A percentile compares a stretch with the other conserved stretches of the same genome.
Evolutionary conservation across 306 rosid species (phyloP).

Genomic region (Rosa rugosa): DNA sequence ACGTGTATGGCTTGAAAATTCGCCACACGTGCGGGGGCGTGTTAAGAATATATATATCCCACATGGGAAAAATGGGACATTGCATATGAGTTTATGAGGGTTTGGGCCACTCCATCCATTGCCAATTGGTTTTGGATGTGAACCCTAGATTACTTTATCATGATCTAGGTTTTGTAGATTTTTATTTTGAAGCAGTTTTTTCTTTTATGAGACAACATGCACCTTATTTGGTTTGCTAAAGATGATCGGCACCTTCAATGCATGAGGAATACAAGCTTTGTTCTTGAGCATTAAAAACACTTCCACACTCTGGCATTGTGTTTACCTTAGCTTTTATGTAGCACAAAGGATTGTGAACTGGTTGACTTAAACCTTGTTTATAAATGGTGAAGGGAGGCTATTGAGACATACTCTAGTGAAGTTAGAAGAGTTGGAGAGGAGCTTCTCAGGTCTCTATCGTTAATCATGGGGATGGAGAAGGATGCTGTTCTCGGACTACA

Average conservation of each 20-base stretch:
- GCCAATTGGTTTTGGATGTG: no score
- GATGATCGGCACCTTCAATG: not conserved
- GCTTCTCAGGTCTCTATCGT: constrained; percentile 31
- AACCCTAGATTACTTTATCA: no score
- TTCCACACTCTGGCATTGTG: not conserved
- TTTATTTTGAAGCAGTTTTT: not conserved
- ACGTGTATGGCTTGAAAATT: no score
- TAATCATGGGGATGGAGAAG: constrained; percentile 36
- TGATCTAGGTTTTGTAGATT: not conserved
- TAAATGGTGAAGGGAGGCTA: constrained; percentile 30
- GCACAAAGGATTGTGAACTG: not conserved
- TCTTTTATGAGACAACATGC: not conserved
- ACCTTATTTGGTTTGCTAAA: not conserved
- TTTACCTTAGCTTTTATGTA: constrained; percentile 13
- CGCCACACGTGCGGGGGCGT: no score
- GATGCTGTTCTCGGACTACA: constrained; percentile 34
- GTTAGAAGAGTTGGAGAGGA: constrained; percentile 33
- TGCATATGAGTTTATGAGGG: no score
- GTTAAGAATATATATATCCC: no score
- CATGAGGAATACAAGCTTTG: constrained; percentile 9
- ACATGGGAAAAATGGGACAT: no score
- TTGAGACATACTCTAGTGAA: constrained; percentile 38
- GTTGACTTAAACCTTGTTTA: constrained; percentile 17
- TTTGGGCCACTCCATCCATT: no score
- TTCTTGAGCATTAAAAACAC: not conserved